Evolutionary conservation across 495 filamentous ascomycete species (phyloP).

Genomic region (Hyaloscypha variabilis): DNA sequence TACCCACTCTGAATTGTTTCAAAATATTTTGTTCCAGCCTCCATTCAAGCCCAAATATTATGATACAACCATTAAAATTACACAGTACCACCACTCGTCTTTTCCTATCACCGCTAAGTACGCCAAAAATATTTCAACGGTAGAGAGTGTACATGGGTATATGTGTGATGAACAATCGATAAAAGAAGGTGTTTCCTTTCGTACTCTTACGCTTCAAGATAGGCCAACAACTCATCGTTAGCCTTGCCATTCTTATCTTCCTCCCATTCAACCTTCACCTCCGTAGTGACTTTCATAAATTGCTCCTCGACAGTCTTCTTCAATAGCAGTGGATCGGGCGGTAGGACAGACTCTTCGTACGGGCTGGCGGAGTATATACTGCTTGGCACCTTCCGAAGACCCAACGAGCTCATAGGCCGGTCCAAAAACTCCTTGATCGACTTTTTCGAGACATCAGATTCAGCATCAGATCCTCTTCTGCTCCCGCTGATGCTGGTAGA

Average conservation of each 20-base stretch:
- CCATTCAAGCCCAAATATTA: not conserved
- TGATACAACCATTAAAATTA: slow-evolving; percentile 13
- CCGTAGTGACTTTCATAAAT: slow-evolving; percentile 20
- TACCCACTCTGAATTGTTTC: not conserved
- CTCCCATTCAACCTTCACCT: slow-evolving; percentile 21
- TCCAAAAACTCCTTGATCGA: slow-evolving; percentile 18
- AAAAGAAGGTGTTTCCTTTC: not conserved
- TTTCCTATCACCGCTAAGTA: not conserved
- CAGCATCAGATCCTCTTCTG: slow-evolving; percentile 10
- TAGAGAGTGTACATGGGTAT: not conserved
- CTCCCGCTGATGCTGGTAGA: slow-evolving; percentile 7
- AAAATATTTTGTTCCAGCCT: not conserved
- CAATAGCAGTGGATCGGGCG: slow-evolving; percentile 18
- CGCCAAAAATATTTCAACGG: not conserved
- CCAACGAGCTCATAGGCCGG: slow-evolving; percentile 7
- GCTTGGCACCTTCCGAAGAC: slow-evolving; percentile 7
- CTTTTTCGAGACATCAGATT: slow-evolving; percentile 3
- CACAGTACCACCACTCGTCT: not conserved
- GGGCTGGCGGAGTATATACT: slow-evolving; percentile 16
- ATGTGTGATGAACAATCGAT: not conserved
- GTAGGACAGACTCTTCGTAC: slow-evolving; percentile 6
- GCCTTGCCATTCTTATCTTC: not conserved
- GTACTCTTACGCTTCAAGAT: not conserved
- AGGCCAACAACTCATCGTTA: slow-evolving; percentile 16
- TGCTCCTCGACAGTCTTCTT: slow-evolving; percentile 5